A percentile compares a stretch with the other conserved stretches of the same genome.
Evolutionary conservation across 805 yeast genomes (phyloP).

Genomic region (Metahyphopichia silvanorum): DNA sequence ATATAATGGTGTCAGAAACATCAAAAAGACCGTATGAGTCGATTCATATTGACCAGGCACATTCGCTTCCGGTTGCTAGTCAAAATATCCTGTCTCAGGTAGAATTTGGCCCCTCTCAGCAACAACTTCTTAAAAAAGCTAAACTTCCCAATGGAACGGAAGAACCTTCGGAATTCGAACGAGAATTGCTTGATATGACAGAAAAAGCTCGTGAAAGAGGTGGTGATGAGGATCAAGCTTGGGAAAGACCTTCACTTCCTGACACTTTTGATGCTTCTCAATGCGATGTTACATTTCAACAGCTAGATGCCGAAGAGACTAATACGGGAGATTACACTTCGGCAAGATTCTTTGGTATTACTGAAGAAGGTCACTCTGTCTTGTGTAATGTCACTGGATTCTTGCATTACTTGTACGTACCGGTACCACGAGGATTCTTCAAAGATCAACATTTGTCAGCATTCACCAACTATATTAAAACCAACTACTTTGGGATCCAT

Average conservation of each 20-base stretch:
- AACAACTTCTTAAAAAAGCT: constrained; percentile 31
- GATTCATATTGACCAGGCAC: constrained; percentile 22
- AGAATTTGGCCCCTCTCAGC: constrained; percentile 26
- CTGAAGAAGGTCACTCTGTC: constrained; percentile 82
- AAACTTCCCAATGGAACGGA: constrained; percentile 29
- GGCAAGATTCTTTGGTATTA: constrained; percentile 90
- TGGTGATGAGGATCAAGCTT: constrained; percentile 34
- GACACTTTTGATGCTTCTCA: constrained; percentile 43
- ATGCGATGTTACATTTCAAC: constrained; percentile 74
- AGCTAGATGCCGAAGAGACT: constrained; percentile 91
- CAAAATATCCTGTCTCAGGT: constrained; percentile 18
- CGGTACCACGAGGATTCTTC: constrained; percentile 79
- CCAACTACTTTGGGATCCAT: constrained; percentile 54
- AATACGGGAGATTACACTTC: constrained; percentile 52
- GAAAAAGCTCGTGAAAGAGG: constrained; percentile 19
- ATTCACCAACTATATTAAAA: constrained; percentile 45
- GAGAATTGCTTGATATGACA: constrained; percentile 36
- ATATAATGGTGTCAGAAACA: neutral
- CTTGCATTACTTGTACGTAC: constrained; percentile 84
- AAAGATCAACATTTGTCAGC: constrained; percentile 48
- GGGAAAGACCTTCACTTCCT: constrained; percentile 59
- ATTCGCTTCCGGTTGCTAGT: constrained; percentile 30
- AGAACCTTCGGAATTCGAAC: constrained; percentile 41
- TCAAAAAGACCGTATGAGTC: constrained; percentile 9
- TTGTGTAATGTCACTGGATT: constrained; percentile 89